phyloP scores from a whole-genome alignment of 257 asterid species.

The Galeopsis tetrahit region DNA sequence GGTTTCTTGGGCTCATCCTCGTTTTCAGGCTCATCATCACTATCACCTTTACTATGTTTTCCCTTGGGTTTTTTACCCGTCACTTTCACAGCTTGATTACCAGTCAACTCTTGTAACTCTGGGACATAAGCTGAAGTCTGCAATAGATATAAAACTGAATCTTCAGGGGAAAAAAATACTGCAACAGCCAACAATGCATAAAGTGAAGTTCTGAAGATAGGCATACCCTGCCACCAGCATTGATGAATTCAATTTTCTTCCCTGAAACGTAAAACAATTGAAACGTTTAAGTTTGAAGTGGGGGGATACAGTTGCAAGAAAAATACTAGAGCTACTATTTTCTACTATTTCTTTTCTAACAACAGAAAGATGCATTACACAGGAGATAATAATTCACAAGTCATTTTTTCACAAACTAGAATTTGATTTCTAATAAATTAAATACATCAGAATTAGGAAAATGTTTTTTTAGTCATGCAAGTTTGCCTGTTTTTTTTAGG shows the following conservation, averaged over 20 bases:
- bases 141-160: constrained; percentile 35
- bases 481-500: no score
- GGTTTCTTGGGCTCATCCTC: constrained; percentile 44
- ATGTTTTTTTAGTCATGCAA: no score
- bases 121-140: constrained; percentile 97
- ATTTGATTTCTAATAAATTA: not conserved
- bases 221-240: constrained; percentile 95
- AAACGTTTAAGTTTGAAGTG: constrained; percentile 9
- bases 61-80: constrained; percentile 45
- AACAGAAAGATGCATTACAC: constrained; percentile 7
- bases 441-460: no score
- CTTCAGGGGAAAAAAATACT: not conserved
- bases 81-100: constrained; percentile 62
- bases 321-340: constrained; percentile 26
- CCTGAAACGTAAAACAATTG: constrained; percentile 59
- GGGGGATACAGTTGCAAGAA: constrained; percentile 22
- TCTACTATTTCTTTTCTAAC: constrained; percentile 29
- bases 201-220: constrained; percentile 25
- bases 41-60: constrained; percentile 31
- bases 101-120: constrained; percentile 77
- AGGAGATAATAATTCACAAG: not conserved
- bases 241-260: constrained; percentile 82
- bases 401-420: constrained; percentile 15
- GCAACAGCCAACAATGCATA: not conserved
- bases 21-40: constrained; percentile 46